A percentile compares a stretch with the other conserved stretches of the same genome.
These are phyloP conservation scores for Bruguiera hainesii DNA, from an alignment of 441 rosid species.

Conservation along the genomic window DNA sequence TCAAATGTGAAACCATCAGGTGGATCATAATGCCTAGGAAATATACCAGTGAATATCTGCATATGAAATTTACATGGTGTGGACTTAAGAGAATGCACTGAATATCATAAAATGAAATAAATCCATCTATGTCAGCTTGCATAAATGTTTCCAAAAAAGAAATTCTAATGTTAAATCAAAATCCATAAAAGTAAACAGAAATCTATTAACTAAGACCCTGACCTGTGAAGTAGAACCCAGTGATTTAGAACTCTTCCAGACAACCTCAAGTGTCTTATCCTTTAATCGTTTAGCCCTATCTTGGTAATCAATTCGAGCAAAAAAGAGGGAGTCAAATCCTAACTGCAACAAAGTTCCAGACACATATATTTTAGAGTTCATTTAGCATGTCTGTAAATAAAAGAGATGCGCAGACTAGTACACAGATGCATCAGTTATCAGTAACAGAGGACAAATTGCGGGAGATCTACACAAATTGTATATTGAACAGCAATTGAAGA, in stretches of 20 bases:
- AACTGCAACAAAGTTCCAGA: constrained; percentile 40
- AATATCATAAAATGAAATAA: not conserved
- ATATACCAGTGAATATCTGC: constrained; percentile 95
- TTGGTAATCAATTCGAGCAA: constrained; percentile 95
- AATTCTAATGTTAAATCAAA: constrained; percentile 12
- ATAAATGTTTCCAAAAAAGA: not conserved
- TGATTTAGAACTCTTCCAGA: constrained; percentile 87
- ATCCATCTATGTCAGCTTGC: no score
- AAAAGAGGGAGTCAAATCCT: constrained; percentile 89
- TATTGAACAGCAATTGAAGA: constrained; percentile 2
- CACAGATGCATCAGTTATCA: not conserved
- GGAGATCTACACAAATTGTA: not conserved
- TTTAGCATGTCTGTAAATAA: not conserved
- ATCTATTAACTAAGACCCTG: constrained; percentile 14
- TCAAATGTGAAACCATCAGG: constrained; percentile 91
- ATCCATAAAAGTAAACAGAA: constrained; percentile 15
- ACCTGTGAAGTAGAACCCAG: constrained; percentile 90
- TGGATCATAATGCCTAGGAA: constrained; percentile 87
- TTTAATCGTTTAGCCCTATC: constrained; percentile 72
- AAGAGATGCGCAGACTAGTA: not conserved
- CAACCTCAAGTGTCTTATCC: constrained; percentile 89
- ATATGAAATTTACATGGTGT: constrained; percentile 15
- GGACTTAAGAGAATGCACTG: constrained; percentile 8
- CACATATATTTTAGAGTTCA: constrained; percentile 1
- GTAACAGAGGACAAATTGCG: not conserved